A percentile compares a stretch with the other conserved stretches of the same genome.
Evolutionary conservation across 495 filamentous ascomycete species (phyloP).

Genomic region (Bacidia rubella): DNA sequence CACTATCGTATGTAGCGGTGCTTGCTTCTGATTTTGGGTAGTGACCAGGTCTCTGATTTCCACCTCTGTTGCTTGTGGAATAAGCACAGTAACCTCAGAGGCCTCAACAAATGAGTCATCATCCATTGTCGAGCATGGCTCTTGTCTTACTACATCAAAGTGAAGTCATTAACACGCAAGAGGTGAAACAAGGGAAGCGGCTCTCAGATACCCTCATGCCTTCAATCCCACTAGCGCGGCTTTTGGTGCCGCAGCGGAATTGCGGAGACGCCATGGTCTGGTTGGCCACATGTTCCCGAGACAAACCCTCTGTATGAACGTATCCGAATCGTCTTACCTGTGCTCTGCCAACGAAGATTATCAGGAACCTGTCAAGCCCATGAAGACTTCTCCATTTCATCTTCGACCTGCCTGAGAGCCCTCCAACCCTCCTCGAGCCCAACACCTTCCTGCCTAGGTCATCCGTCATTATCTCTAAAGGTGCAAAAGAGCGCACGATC

Average conservation of each 20-base stretch:
- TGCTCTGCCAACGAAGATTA: too few species aligned
- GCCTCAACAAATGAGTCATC: conserved; percentile 42
- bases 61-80: conserved; percentile 56
- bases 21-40: conserved; percentile 27
- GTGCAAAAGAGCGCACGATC: neutral
- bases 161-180: too few species aligned
- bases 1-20: conserved; percentile 33
- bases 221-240: too few species aligned
- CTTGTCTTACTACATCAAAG: too few species aligned
- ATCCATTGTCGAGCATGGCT: neutral
- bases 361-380: neutral
- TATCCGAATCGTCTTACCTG: too few species aligned
- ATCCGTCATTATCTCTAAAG: neutral
- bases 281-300: too few species aligned
- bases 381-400: neutral
- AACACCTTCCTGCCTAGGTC: neutral
- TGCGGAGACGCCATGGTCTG: too few species aligned
- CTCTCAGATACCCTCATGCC: too few species aligned
- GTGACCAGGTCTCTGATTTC: conserved; percentile 48
- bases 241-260: too few species aligned
- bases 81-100: conserved; percentile 63
- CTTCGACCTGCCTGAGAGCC: neutral
- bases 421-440: neutral
- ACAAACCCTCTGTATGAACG: too few species aligned
- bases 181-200: too few species aligned